Conservation (phyloP, 139 green algal genomes). For the Pseudopediastrum boryanum region DNA sequence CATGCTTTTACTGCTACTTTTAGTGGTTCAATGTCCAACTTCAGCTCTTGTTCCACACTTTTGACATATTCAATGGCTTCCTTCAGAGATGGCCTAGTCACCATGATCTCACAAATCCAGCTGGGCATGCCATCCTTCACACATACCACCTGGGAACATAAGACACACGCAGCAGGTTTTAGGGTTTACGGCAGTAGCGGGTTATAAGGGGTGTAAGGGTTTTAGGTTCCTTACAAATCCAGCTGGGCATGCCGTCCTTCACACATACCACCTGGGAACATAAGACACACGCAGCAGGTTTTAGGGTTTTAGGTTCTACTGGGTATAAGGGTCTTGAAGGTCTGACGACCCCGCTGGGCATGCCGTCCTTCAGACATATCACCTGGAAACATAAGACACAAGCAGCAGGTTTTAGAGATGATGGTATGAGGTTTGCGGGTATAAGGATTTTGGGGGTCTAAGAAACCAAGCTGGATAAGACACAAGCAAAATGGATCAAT, state of each 20-base stretch:
- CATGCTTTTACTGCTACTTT: background rate
- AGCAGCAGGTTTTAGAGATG: no score
- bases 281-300: no score
- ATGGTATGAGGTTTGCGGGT: no score
- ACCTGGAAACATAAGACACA: no score
- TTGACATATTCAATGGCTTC: constrained; percentile 76
- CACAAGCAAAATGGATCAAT: background rate
- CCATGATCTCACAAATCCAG: constrained; percentile 79
- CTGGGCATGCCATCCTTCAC: constrained; percentile 85
- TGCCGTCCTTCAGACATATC: constrained; percentile 71
- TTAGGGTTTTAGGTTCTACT: no score
- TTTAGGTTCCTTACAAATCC: constrained; percentile 75
- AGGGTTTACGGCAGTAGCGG: no score
- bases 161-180: no score
- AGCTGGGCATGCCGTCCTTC: constrained; percentile 86
- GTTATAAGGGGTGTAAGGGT: no score
- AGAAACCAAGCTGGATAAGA: constrained; percentile 86
- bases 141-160: constrained; percentile 44
- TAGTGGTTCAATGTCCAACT: background rate
- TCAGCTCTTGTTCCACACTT: constrained; percentile 42
- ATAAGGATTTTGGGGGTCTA: no score
- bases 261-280: constrained; percentile 51
- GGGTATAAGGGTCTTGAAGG: no score
- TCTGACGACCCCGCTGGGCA: constrained; percentile 87
- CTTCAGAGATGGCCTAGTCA: constrained; percentile 49